Evolutionary conservation across 2,329 filamentous ascomycete genomes (phyloP).

Genomic region (Pleomassaria siparia): DNA sequence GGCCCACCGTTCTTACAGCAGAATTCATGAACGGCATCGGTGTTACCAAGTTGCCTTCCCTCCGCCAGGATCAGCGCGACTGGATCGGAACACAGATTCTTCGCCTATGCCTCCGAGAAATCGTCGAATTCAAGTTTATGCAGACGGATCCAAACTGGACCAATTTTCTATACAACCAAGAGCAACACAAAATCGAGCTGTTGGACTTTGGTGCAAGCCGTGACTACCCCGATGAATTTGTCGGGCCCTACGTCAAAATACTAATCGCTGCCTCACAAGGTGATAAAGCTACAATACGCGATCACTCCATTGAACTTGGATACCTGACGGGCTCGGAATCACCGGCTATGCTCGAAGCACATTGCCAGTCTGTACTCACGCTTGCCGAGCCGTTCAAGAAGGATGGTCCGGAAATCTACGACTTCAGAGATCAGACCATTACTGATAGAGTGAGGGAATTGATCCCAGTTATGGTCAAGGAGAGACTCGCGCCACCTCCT

Average conservation of each 20-base stretch:
- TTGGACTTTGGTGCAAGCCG: conserved; percentile 94
- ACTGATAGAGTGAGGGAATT: conserved; percentile 86
- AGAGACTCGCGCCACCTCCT: conserved; percentile 84
- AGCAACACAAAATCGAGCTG: conserved; percentile 74
- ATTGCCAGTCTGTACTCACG: conserved; percentile 83
- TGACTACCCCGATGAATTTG: conserved; percentile 79
- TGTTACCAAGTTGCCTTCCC: conserved; percentile 75
- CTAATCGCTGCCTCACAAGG: conserved; percentile 75
- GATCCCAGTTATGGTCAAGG: conserved; percentile 90
- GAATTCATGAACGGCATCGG: conserved; percentile 84
- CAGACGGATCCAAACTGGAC: conserved; percentile 99
- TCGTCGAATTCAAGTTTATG: conserved; percentile 96
- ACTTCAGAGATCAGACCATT: conserved; percentile 93
- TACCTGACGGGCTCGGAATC: conserved; percentile 93
- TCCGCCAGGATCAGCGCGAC: conserved; percentile 83
- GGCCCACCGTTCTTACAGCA: conserved; percentile 87
- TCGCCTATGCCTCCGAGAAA: conserved; percentile 87
- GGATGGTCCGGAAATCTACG: conserved; percentile 78
- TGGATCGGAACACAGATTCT: conserved; percentile 96
- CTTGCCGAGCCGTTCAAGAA: conserved; percentile 86
- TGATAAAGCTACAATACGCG: conserved; percentile 65
- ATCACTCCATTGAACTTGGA: conserved; percentile 74
- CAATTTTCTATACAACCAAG: conserved; percentile 88
- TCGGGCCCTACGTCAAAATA: conserved; percentile 75
- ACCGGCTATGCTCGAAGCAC: conserved; percentile 82